Conservation (phyloP, 257 asterid genomes). For the Jaltomata sinuosa region DNA sequence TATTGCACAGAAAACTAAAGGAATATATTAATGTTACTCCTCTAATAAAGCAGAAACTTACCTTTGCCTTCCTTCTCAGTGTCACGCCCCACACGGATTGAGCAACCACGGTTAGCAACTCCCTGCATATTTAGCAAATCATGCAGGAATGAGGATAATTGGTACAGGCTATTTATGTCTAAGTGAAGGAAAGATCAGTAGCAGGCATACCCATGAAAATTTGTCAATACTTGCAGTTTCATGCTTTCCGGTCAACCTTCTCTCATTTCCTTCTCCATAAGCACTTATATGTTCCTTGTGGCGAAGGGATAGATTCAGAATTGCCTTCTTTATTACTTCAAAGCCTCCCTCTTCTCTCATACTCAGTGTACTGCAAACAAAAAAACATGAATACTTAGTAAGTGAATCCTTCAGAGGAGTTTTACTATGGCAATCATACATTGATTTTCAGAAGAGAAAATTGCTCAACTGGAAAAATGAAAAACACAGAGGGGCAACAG, state of each 20-base stretch:
- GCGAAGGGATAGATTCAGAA: conserved; percentile 83
- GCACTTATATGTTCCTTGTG: conserved; percentile 94
- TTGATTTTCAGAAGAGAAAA: neutral
- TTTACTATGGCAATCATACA: neutral
- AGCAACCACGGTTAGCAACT: conserved; percentile 97
- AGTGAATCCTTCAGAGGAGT: neutral
- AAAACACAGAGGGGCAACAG: neutral
- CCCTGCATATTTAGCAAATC: conserved; percentile 46
- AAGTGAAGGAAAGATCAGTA: neutral
- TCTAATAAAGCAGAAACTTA: conserved; percentile 4
- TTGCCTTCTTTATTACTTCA: conserved; percentile 94
- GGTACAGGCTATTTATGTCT: neutral
- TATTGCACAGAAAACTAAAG: neutral
- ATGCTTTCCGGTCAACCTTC: conserved; percentile 95
- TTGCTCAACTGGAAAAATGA: neutral
- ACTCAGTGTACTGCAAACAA: conserved; percentile 60
- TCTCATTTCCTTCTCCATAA: conserved; percentile 97
- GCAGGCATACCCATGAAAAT: conserved; percentile 78
- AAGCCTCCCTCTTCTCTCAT: conserved; percentile 98
- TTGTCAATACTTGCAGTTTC: conserved; percentile 83
- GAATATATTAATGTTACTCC: neutral
- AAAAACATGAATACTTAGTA: neutral
- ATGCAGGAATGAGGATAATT: neutral
- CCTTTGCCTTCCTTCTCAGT: conserved; percentile 94
- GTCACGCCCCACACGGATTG: conserved; percentile 99